phyloP scores from a whole-genome alignment of 2,329 filamentous ascomycete genomes.

The Penicillium sp. region DNA sequence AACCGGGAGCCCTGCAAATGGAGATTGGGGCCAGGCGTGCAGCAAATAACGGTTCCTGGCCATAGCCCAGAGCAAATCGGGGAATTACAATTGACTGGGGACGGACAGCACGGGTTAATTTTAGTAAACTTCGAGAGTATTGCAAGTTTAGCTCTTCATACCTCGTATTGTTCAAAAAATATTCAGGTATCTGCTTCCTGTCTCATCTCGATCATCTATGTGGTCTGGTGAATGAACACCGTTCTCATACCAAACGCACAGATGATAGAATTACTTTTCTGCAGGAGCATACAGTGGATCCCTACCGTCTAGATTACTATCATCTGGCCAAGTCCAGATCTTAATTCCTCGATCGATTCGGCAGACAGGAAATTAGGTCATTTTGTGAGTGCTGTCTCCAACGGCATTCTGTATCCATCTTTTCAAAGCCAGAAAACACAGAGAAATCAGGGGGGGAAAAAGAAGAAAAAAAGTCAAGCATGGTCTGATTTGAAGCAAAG shows the following conservation, averaged over 20 bases:
- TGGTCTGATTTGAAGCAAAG: constrained; percentile 4
- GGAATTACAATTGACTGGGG: constrained; percentile 11
- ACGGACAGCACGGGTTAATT: not conserved
- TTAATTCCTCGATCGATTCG: not conserved
- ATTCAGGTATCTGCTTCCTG: not conserved
- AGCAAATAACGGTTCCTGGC: constrained; percentile 28
- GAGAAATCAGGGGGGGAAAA: constrained; percentile 1
- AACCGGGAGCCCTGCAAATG: constrained; percentile 18
- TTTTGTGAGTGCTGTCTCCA: constrained; percentile 8
- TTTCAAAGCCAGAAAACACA: constrained; percentile 2
- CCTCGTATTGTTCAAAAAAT: not conserved
- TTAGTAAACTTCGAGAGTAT: not conserved
- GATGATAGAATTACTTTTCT: not conserved
- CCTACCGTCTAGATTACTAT: not conserved
- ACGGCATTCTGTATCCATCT: constrained; percentile 20
- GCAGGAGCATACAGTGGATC: not conserved
- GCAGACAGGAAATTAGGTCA: not conserved
- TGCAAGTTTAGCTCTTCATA: not conserved
- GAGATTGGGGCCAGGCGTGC: constrained; percentile 15
- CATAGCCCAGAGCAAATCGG: constrained; percentile 19
- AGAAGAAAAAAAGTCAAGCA: constrained; percentile 2
- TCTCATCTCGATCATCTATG: not conserved
- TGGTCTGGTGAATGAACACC: not conserved
- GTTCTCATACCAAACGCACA: not conserved
- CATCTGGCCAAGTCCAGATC: not conserved